Evolutionary conservation across 768 basidiomycete genomes (phyloP).

Genomic region (Lyophyllum shimeji): DNA sequence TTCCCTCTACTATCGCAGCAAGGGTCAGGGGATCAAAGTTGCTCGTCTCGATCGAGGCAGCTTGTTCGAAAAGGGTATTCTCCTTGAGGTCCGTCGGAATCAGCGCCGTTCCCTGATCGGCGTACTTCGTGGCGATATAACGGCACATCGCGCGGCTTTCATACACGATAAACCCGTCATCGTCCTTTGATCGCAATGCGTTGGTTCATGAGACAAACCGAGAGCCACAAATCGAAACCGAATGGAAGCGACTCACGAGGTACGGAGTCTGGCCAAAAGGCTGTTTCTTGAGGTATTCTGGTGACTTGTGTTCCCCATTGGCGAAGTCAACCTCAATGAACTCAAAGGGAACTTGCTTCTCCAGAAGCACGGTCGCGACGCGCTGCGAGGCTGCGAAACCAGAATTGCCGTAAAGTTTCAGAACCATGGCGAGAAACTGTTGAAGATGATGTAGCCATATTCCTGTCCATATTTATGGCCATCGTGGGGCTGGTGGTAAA

Average conservation of each 20-base stretch:
- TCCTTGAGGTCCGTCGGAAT: conserved; percentile 37
- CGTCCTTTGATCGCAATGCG: conserved; percentile 6
- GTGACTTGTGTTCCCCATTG: conserved; percentile 36
- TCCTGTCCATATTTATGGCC: background rate
- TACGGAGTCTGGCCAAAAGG: conserved; percentile 59
- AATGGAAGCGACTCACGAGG: conserved; percentile 32
- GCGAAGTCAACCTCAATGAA: conserved; percentile 16
- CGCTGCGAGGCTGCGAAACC: conserved; percentile 44
- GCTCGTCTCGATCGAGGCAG: conserved; percentile 47
- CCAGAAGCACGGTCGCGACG: conserved; percentile 42
- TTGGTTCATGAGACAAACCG: too few relatives aligned
- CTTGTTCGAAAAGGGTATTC: conserved; percentile 51
- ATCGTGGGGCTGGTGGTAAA: background rate
- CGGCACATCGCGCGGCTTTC: conserved; percentile 52
- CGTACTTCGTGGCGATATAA: conserved; percentile 48
- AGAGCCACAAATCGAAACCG: too few relatives aligned
- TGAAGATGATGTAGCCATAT: background rate
- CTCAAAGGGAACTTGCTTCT: conserved; percentile 46
- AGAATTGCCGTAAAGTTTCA: conserved; percentile 32
- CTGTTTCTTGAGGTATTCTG: conserved; percentile 37
- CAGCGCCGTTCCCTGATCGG: conserved; percentile 36
- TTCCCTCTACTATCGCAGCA: conserved; percentile 42
- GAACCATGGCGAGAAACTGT: conserved; percentile 25
- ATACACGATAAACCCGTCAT: conserved; percentile 18
- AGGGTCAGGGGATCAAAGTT: conserved; percentile 53